Base-by-base conservation (phyloP, 2,329 filamentous ascomycete species). In the Lecanicillium sp. region DNA sequence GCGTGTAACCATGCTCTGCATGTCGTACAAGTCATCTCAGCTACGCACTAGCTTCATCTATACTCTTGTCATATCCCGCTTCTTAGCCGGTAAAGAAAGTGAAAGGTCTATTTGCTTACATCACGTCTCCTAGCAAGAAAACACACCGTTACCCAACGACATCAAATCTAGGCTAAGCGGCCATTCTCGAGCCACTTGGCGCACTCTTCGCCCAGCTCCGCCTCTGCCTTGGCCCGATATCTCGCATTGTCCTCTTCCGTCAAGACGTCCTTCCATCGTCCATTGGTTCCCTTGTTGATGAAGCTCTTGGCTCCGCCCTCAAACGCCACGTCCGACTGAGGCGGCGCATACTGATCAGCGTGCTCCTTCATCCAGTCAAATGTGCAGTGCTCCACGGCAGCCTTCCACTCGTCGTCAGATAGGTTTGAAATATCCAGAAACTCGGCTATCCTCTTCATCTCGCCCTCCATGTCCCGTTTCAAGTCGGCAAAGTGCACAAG, bases 281-380 rank as follows among this genome's bases (percentile, higher is more conserved):
- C 14, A 33, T 43, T 43, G 12, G 42, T 38, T 35, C 42, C 42
- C 38, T 41, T 43, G 37, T 41, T 37, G 38, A 43, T 41, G 30
- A 43, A 43, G 29, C 17, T 37, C 18, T 43, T 16, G 14, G 37
- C 38, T 3, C 42, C 37, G 4, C 33, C 22, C 15, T 38, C 35
- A 15, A 34, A 43, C 16, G 25, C 34, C 5, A 15, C 3, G 14
- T 40, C 38, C 7, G 35, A 28, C 27, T 29, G 20, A 1, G 37
- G 38, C 6, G 38, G 42, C 15, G 38, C 27, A 17, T 19, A 17
- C 13, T 28, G 34, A 19, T 41, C 42, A 5, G 37, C 34, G 22
- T 41, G 29, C 13, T 27, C 38, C 31, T 43, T 43, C 42, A 43
- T 43, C 38, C 38, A 43, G 3, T 30, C 42, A 34, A 43, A 43